These are phyloP conservation scores for Leccinum aurantiacum DNA, from an alignment of 768 basidiomycete species.

Conservation along the genomic window DNA sequence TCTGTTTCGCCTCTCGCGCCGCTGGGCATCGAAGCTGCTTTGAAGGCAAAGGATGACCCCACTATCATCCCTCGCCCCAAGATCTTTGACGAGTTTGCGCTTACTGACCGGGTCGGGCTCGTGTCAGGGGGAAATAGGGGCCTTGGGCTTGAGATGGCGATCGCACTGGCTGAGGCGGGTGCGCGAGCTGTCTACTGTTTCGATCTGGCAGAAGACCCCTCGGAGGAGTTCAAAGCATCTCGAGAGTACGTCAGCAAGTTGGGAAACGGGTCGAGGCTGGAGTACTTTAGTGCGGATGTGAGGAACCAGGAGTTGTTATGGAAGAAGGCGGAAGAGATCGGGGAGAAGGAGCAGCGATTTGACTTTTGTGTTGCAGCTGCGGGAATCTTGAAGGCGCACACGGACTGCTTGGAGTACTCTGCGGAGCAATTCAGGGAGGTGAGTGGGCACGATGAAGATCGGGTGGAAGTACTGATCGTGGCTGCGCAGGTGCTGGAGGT, in stretches of 20 bases:
- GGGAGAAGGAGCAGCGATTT: constrained; percentile 64
- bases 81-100: constrained; percentile 59
- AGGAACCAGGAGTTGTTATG: constrained; percentile 61
- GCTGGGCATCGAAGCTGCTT: constrained; percentile 61
- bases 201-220: constrained; percentile 57
- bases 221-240: constrained; percentile 56
- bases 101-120: constrained; percentile 56
- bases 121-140: constrained; percentile 68
- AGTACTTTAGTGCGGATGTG: constrained; percentile 68
- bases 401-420: constrained; percentile 65
- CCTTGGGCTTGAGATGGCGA: constrained; percentile 81
- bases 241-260: constrained; percentile 50
- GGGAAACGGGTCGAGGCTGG: constrained; percentile 43
- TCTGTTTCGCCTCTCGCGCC: constrained; percentile 57
- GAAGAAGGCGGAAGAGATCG: constrained; percentile 57
- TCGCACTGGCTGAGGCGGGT: constrained; percentile 71
- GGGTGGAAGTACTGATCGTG: background rate
- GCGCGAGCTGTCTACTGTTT: constrained; percentile 69
- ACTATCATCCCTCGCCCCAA: constrained; percentile 40
- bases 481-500: constrained; percentile 56
- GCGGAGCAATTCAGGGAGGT: constrained; percentile 66
- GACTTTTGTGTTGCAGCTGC: constrained; percentile 80
- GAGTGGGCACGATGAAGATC: constrained; percentile 2
- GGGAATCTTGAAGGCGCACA: constrained; percentile 61
- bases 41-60: constrained; percentile 41